These are phyloP conservation scores for Brassica juncea DNA, from an alignment of 345 rosid species.

Conservation along the genomic window DNA sequence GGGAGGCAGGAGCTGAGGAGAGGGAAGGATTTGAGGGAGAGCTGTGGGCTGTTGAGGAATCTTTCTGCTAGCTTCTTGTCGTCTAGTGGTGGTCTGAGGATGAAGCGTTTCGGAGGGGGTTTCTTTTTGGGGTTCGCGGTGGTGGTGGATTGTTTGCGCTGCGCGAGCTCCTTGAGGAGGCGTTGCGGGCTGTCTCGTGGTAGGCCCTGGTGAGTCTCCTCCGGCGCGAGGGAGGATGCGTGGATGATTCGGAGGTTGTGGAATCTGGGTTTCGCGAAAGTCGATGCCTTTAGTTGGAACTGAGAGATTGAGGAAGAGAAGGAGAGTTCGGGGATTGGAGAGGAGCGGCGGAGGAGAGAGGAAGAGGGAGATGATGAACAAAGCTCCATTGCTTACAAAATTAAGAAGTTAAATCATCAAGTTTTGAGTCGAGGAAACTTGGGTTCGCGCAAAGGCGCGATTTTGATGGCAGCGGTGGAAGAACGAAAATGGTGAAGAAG, in stretches of 20 bases:
- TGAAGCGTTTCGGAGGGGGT: constrained; percentile 68
- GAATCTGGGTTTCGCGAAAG: constrained; percentile 39
- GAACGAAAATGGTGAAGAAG: constrained; percentile 6
- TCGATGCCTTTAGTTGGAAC: constrained; percentile 38
- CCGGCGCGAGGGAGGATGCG: constrained; percentile 49
- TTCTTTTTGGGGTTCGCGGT: constrained; percentile 66
- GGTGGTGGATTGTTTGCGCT: constrained; percentile 56
- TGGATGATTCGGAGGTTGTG: constrained; percentile 43
- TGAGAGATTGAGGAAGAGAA: constrained; percentile 66
- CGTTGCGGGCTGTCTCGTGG: constrained; percentile 84
- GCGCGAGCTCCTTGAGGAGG: constrained; percentile 88
- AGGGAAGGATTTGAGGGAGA: constrained; percentile 88
- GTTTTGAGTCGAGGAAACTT: background rate
- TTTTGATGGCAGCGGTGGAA: background rate
- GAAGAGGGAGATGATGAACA: constrained; percentile 52
- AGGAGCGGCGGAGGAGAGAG: constrained; percentile 43
- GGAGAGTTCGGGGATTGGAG: constrained; percentile 49
- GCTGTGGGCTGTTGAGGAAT: constrained; percentile 80
- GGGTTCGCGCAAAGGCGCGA: constrained; percentile 13
- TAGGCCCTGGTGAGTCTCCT: constrained; percentile 53
- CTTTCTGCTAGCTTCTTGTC: constrained; percentile 76
- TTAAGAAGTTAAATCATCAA: background rate
- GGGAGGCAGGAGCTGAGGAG: constrained; percentile 85
- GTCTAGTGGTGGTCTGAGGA: constrained; percentile 81
- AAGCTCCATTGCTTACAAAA: constrained; percentile 56